Base-by-base conservation (phyloP, 1,284 basidiomycete species). In the Vanrija sp. region DNA sequence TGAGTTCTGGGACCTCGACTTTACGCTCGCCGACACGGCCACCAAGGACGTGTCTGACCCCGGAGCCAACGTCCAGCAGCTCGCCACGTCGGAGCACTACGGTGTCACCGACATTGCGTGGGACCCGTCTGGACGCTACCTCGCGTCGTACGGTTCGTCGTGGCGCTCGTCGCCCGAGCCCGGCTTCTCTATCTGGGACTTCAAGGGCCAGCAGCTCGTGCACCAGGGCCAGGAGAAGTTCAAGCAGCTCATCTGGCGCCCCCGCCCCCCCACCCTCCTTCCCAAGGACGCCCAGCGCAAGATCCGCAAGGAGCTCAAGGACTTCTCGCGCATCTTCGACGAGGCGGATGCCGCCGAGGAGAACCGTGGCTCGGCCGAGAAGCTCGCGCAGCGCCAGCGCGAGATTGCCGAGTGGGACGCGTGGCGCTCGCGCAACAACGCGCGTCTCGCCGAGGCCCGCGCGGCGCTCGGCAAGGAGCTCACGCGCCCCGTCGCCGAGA, bases 241-340 rank as follows among this genome's bases (percentile, higher is more conserved):
- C 84, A 98, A 98, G 81, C 96, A 98, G 77, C 93, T 98, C 77
- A 82, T 98, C 54, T 99, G 96, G 96, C 86, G 96, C 36, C 94
- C 95, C 38, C 86, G 96, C 22, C 93, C 96, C 4, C 83, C 85
- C 31, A 88, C 91, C 6, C 78, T 98, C 51, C 81, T 99, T 52
- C 82, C 84, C 56, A 93, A 89, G 74, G 92, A 97, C 54, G 85
- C 92, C 61, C 93, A 97, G 72, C 62, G 60, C 49, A 87, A 87
- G 66, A 86, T 98, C 56, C 84, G 91, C 61, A 88, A 87, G 76
- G 96, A 93, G 73, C 81, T 98, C 66, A 85, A 88, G 63, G 95
- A 98, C 72, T 95, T 86, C 80, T 89, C 90, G 66, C 85, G 90
- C 25, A 78, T 81, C 43, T 98, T 98, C 76, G 96, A 99, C 57